Base-by-base conservation (phyloP, 1,139 yeast genomes). In the Yamadazyma membranifaciens region DNA sequence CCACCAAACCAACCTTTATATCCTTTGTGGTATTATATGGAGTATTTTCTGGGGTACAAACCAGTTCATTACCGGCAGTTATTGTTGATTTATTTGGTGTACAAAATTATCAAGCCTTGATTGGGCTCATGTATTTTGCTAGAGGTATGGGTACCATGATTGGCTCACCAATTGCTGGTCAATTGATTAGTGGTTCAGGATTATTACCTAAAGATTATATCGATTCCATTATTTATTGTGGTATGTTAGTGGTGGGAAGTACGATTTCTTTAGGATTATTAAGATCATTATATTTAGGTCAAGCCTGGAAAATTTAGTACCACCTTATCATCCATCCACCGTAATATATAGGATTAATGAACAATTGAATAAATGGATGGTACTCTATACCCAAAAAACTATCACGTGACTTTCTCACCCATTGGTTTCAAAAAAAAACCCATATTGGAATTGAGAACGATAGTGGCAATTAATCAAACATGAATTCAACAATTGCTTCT, bases 401-500 rank as follows among this genome's bases (percentile, higher is more conserved):
- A 7, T 20, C 24, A 20, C 24, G 24, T 20, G 24, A 5, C 24
- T 20, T 20, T 20, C 24, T 20, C 24, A 20, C 7, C 24, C 7
- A 7, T 20, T 20, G 24, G 7, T 20, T 20, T 7, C n/a, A n/a
- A n/a, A 20, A 20, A 20, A 20, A 31, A 31, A 31, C 10, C 20
- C 24, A 20, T 6, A 32, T 12, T 32, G 26, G 20, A 25, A 32
- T 24, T 22, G 27, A 32, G 30, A 27, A 27, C 13, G 31, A 33
- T 34, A 41, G 44, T 41, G 44, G 44, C 44, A 37, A 40, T 40
- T 20, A 6, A 20, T 6, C 7, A 20, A 40, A 26, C 15, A 57
- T 57, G 61, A 55, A 54, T 40, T 50, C 65, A 33, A 78, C 84
- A 27, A 76, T 80, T 43, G 79, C 83, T 46, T 78, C 84, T 14